A percentile compares a stretch with the other conserved stretches of the same genome.
phyloP scores from a whole-genome alignment of 306 rosid genomes.

The Pyrus communis region DNA sequence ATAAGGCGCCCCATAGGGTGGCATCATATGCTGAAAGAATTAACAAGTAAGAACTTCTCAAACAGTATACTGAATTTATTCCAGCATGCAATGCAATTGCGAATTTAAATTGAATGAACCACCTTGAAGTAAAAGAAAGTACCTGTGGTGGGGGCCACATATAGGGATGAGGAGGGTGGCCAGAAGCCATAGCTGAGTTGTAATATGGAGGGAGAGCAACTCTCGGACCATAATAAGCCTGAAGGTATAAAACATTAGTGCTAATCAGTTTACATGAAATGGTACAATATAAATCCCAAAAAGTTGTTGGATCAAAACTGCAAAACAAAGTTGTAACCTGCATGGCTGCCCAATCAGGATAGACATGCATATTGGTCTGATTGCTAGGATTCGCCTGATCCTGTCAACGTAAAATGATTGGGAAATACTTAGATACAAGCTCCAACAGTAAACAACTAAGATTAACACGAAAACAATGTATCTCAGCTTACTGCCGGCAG shows the following conservation, averaged over 20 bases:
- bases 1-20: slow-evolving; percentile 82
- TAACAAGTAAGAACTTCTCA: slow-evolving; percentile 16
- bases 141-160: slow-evolving; percentile 99
- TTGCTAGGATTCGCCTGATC: slow-evolving; percentile 46
- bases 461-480: background rate
- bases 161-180: slow-evolving; percentile 86
- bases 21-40: slow-evolving; percentile 73
- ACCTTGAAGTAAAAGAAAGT: slow-evolving; percentile 5
- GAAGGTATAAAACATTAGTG: slow-evolving; percentile 7
- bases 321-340: slow-evolving; percentile 45
- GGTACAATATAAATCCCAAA: background rate
- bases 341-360: slow-evolving; percentile 96
- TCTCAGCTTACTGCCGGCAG: slow-evolving; percentile 47
- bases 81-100: background rate
- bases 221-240: slow-evolving; percentile 95
- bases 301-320: background rate
- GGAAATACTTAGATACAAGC: background rate
- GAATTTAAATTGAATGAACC: slow-evolving; percentile 6
- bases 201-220: slow-evolving; percentile 75
- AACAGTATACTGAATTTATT: background rate
- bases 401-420: slow-evolving; percentile 28
- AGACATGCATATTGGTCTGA: slow-evolving; percentile 55
- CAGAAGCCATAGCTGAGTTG: slow-evolving; percentile 65
- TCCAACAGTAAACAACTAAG: background rate
- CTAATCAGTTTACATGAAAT: slow-evolving; percentile 12